Evolutionary conservation across 148 eudicot species (phyloP).

Genomic region (Oxyria digyna): DNA sequence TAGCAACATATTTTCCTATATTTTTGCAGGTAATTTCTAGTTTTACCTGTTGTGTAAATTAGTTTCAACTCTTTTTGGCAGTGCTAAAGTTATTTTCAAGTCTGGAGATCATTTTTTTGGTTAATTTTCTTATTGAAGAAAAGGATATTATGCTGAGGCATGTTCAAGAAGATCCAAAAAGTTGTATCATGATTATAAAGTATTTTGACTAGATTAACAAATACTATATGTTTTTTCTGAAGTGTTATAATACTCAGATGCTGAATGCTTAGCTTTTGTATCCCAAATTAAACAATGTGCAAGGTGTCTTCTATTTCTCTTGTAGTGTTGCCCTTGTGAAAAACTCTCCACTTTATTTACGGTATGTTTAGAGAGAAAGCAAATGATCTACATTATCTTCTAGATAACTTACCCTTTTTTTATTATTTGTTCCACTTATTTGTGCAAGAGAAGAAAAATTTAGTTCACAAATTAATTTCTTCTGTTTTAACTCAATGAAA

Average conservation of each 20-base stretch:
- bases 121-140: no score
- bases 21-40: constrained; percentile 32
- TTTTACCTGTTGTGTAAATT: not conserved
- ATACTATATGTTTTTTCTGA: no score
- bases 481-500: not conserved
- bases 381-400: not conserved
- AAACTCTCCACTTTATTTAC: not conserved
- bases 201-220: no score
- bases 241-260: not conserved
- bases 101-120: not conserved
- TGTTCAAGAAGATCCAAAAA: no score
- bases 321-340: not conserved
- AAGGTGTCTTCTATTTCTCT: not conserved
- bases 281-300: no score
- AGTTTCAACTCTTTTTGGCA: not conserved
- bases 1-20: constrained; percentile 1
- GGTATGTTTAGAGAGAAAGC: not conserved
- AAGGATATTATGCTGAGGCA: no score
- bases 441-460: not conserved
- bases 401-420: not conserved
- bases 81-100: not conserved
- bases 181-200: no score
- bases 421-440: no score
- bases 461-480: not conserved
- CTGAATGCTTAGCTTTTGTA: not conserved